Evolutionary conservation across 2,329 filamentous ascomycete species (phyloP).

Genomic region (Stachybotrys chartarum): DNA sequence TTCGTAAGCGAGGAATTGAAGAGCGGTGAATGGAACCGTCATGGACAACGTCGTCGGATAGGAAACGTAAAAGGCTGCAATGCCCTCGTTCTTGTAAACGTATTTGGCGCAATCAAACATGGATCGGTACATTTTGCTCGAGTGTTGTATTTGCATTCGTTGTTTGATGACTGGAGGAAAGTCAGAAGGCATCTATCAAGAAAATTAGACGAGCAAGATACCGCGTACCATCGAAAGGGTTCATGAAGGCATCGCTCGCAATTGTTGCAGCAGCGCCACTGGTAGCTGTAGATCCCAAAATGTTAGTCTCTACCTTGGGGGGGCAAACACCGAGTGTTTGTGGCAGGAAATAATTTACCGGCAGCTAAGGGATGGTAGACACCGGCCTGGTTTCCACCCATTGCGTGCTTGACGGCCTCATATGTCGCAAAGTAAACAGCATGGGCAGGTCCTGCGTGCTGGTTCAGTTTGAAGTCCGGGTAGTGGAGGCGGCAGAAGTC

Average conservation of each 20-base stretch:
- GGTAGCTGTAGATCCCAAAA: conserved; percentile 51
- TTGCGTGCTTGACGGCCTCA: conserved; percentile 91
- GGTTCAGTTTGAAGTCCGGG: conserved; percentile 8
- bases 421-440: conserved; percentile 98
- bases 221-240: conserved; percentile 86
- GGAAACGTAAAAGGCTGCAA: conserved; percentile 93
- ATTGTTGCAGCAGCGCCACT: conserved; percentile 95
- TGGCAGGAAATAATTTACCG: conserved; percentile 45
- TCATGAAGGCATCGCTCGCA: conserved; percentile 97
- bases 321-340: background rate
- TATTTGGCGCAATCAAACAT: conserved; percentile 81
- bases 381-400: conserved; percentile 83
- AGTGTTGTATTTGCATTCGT: conserved; percentile 97
- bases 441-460: conserved; percentile 75
- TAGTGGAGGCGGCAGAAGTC: conserved; percentile 6
- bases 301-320: background rate
- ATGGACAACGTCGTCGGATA: conserved; percentile 97
- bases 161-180: conserved; percentile 81
- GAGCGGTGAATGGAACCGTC: conserved; percentile 95
- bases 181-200: background rate
- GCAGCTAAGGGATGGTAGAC: conserved; percentile 90
- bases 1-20: conserved; percentile 97
- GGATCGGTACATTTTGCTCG: conserved; percentile 76
- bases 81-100: conserved; percentile 80
- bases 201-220: background rate